These are phyloP conservation scores for Phialemonium atrogriseum DNA, from an alignment of 2,329 filamentous ascomycete genomes.

Conservation along the genomic window DNA sequence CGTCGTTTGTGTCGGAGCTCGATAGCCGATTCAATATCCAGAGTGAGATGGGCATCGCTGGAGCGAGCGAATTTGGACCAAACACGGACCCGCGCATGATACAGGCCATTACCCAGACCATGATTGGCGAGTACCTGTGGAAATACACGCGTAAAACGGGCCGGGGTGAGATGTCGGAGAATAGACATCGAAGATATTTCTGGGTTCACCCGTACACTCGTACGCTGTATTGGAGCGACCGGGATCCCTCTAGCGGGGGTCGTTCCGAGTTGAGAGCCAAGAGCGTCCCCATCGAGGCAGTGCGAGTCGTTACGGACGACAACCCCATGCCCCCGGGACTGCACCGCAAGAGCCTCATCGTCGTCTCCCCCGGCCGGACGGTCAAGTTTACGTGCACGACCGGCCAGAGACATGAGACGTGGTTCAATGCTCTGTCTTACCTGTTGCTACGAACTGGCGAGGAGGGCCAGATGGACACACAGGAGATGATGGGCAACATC, in stretches of 20 bases:
- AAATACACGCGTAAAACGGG: constrained; percentile 96
- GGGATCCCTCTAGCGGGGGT: constrained; percentile 74
- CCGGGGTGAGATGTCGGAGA: constrained; percentile 80
- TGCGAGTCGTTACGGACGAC: constrained; percentile 85
- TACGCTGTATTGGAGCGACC: constrained; percentile 93
- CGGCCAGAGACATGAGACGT: constrained; percentile 90
- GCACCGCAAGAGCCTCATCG: constrained; percentile 85
- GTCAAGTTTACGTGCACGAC: constrained; percentile 95
- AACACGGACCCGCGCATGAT: constrained; percentile 96
- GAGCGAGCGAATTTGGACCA: constrained; percentile 51
- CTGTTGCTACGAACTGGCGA: constrained; percentile 69
- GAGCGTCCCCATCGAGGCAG: constrained; percentile 88
- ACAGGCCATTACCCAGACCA: constrained; percentile 96
- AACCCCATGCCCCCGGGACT: constrained; percentile 93
- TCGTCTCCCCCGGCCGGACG: constrained; percentile 78
- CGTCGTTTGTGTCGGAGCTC: constrained; percentile 90
- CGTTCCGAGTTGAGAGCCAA: constrained; percentile 69
- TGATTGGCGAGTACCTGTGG: constrained; percentile 99
- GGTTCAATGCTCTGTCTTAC: constrained; percentile 96
- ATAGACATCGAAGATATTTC: constrained; percentile 90
- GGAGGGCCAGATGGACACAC: constrained; percentile 52
- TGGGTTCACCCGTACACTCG: constrained; percentile 98
- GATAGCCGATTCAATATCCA: constrained; percentile 83
- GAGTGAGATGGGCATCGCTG: constrained; percentile 43
- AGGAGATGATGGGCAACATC: constrained; percentile 49